These are phyloP conservation scores for Rutstroemia sp. DNA, from an alignment of 2,329 filamentous ascomycete species.

Conservation along the genomic window DNA sequence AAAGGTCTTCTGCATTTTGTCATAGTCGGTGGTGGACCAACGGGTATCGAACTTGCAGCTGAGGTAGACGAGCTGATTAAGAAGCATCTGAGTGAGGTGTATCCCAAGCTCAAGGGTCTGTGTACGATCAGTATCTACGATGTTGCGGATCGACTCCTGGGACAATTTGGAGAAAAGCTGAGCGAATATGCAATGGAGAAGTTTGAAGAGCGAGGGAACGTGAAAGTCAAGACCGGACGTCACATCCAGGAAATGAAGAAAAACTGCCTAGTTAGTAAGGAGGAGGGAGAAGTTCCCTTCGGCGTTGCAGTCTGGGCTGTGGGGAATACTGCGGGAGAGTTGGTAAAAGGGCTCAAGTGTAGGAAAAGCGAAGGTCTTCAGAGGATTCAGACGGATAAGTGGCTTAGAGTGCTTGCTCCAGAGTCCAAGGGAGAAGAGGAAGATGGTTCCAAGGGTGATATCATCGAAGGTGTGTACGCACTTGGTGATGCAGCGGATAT, in stretches of 20 bases:
- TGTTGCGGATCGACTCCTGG: conserved; percentile 35
- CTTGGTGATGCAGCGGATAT: conserved; percentile 28
- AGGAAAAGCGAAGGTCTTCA: conserved; percentile 19
- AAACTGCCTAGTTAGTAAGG: conserved; percentile 12
- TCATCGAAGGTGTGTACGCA: conserved; percentile 18
- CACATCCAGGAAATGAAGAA: conserved; percentile 17
- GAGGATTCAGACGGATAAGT: conserved; percentile 16
- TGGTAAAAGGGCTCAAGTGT: conserved; percentile 21
- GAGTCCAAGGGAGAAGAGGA: conserved; percentile 21
- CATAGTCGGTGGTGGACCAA: conserved; percentile 63
- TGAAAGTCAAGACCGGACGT: conserved; percentile 32
- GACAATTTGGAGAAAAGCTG: conserved; percentile 34
- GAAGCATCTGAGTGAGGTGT: conserved; percentile 32
- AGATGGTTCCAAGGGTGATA: background rate
- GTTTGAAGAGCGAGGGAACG: conserved; percentile 28
- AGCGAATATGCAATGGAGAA: conserved; percentile 35
- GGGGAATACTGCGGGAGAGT: conserved; percentile 16
- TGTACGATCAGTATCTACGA: conserved; percentile 37
- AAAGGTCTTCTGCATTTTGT: conserved; percentile 62
- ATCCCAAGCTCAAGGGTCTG: conserved; percentile 34
- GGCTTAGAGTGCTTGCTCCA: conserved; percentile 8
- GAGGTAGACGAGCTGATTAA: conserved; percentile 37
- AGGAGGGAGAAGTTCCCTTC: conserved; percentile 10
- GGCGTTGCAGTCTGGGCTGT: conserved; percentile 16
- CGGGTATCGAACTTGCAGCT: conserved; percentile 39